These are phyloP conservation scores for Grammothele lineata DNA, from an alignment of 768 basidiomycete species.

Conservation along the genomic window DNA sequence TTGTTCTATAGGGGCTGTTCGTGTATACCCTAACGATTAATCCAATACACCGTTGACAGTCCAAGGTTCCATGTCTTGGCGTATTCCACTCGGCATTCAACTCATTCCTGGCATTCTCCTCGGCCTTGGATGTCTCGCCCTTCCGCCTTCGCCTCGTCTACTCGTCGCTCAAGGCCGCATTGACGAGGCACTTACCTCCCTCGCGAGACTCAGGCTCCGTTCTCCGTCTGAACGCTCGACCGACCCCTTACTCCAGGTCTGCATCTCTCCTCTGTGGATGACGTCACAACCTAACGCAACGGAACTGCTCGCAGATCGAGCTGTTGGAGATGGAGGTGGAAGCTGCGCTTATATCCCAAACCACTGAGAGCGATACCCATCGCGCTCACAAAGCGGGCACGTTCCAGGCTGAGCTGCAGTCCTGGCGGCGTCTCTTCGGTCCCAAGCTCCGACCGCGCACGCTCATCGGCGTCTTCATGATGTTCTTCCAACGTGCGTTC, in stretches of 20 bases:
- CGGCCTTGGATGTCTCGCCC: conserved; percentile 51
- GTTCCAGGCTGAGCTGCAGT: conserved; percentile 31
- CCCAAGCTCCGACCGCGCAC: conserved; percentile 56
- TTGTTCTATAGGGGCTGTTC: background rate
- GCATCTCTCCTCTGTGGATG: background rate
- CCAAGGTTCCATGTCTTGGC: conserved; percentile 65
- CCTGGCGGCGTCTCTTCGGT: conserved; percentile 57
- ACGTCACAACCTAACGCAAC: background rate
- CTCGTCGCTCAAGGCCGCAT: conserved; percentile 51
- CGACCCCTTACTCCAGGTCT: conserved; percentile 51
- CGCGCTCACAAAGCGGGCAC: conserved; percentile 6
- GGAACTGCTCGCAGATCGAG: conserved; percentile 49
- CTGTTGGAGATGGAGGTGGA: conserved; percentile 75
- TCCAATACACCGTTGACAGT: conserved; percentile 34
- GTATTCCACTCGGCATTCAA: conserved; percentile 72
- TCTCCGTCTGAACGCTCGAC: conserved; percentile 38
- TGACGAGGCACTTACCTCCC: conserved; percentile 53
- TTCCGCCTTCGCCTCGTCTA: conserved; percentile 61
- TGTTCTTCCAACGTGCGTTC: conserved; percentile 77
- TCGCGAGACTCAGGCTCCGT: conserved; percentile 53
- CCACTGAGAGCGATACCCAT: conserved; percentile 9
- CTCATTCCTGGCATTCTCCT: conserved; percentile 66
- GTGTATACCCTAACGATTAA: background rate
- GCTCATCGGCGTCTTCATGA: conserved; percentile 64
- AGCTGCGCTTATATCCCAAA: conserved; percentile 44